Percentiles rank a stretch among this genome's conserved stretches.
These are phyloP conservation scores for Pseudoscleropodium purum DNA, from an alignment of 225 moss, liverwort and hornwort genomes.

Conservation along the genomic window DNA sequence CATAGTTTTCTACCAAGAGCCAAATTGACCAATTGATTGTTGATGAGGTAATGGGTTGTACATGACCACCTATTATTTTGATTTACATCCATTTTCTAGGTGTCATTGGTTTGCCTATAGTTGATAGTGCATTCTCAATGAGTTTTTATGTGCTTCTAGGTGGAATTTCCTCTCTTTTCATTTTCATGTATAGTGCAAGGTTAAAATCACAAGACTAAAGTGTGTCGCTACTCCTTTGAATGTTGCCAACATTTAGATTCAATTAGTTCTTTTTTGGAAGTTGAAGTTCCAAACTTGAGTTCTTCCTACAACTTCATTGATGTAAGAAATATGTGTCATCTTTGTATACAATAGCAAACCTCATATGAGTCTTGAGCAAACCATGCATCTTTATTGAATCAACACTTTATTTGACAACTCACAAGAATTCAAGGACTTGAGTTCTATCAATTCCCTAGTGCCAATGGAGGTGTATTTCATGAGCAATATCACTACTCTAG, in stretches of 20 bases:
- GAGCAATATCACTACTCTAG: neutral
- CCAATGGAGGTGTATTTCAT: neutral
- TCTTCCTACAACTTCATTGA: neutral
- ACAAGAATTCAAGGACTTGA: neutral
- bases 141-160: accelerated
- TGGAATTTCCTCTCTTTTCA: neutral
- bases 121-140: accelerated
- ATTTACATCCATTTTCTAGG: accelerated
- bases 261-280: neutral
- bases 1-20: accelerated
- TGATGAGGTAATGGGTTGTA: neutral
- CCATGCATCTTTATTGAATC: neutral
- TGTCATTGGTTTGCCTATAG: neutral
- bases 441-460: neutral
- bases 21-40: neutral
- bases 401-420: neutral
- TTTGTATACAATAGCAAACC: accelerated
- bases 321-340: neutral
- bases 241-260: no score
- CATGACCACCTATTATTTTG: accelerated
- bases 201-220: neutral
- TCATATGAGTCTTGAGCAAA: neutral
- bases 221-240: accelerated
- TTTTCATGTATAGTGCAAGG: neutral
- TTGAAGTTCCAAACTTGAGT: neutral